Percentiles rank a stretch among this genome's conserved stretches.
Conservation (phyloP, 2,329 filamentous ascomycete genomes). For the Fusarium sp. region DNA sequence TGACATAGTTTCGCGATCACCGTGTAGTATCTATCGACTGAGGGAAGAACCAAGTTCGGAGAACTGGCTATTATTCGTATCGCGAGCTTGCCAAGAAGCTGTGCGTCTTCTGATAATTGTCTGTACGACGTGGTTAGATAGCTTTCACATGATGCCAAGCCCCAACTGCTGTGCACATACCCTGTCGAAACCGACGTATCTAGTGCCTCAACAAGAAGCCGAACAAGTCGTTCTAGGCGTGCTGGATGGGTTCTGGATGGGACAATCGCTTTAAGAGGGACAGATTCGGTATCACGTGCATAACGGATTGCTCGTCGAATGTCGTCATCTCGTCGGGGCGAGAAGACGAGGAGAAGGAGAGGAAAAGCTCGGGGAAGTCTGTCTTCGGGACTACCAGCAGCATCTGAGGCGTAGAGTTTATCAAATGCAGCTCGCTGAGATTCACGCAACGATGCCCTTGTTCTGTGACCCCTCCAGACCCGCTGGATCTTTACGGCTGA, state of each 20-base stretch:
- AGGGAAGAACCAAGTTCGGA: slow-evolving; percentile 38
- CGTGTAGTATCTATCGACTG: slow-evolving; percentile 51
- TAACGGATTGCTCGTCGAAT: slow-evolving; percentile 57
- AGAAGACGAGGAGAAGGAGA: slow-evolving; percentile 61
- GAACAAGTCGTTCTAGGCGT: slow-evolving; percentile 49
- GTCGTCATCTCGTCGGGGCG: slow-evolving; percentile 55
- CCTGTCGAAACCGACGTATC: slow-evolving; percentile 32
- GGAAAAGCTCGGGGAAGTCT: slow-evolving; percentile 54
- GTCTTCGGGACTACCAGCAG: slow-evolving; percentile 46
- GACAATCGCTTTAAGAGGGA: slow-evolving; percentile 49
- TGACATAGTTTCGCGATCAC: slow-evolving; percentile 51
- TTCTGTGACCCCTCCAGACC: slow-evolving; percentile 79
- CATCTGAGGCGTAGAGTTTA: slow-evolving; percentile 56
- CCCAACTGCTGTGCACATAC: slow-evolving; percentile 34
- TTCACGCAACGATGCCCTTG: slow-evolving; percentile 65
- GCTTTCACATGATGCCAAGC: background rate
- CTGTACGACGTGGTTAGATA: slow-evolving; percentile 33
- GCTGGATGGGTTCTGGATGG: slow-evolving; percentile 43
- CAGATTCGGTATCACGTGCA: slow-evolving; percentile 52
- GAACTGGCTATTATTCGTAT: slow-evolving; percentile 41
- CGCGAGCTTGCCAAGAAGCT: slow-evolving; percentile 50
- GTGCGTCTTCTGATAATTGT: slow-evolving; percentile 34
- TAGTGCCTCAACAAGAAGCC: slow-evolving; percentile 50
- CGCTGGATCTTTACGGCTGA: slow-evolving; percentile 78
- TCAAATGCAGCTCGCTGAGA: slow-evolving; percentile 70